A percentile compares a stretch with the other conserved stretches of the same genome.
phyloP scores from a whole-genome alignment of 1,139 yeast species.

The Suhomyces bribrorum region DNA sequence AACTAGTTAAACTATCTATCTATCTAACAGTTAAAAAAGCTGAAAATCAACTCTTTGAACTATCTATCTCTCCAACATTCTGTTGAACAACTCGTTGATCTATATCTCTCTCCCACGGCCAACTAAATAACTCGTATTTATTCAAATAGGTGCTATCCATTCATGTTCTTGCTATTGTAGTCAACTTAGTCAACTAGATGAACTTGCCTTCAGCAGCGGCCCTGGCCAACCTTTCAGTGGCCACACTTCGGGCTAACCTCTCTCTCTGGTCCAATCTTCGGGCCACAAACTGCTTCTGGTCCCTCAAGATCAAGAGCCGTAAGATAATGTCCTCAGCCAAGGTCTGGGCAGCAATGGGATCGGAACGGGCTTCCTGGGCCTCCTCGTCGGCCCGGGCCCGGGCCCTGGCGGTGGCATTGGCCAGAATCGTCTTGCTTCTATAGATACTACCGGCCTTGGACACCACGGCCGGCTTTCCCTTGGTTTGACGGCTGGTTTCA shows the following conservation, averaged over 20 bases:
- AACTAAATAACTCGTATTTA: no score
- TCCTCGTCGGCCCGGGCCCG: slow-evolving; percentile 56
- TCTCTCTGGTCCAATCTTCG: slow-evolving; percentile 63
- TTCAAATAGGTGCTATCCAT: not conserved
- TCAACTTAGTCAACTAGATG: no score
- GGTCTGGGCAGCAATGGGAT: slow-evolving; percentile 57
- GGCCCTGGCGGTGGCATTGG: slow-evolving; percentile 67
- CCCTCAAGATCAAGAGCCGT: slow-evolving; percentile 53
- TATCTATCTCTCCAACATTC: no score
- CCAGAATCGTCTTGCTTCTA: slow-evolving; percentile 66
- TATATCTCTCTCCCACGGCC: no score
- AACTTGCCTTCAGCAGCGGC: slow-evolving; percentile 46
- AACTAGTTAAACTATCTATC: no score
- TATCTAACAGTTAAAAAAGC: no score
- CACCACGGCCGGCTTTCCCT: slow-evolving; percentile 20
- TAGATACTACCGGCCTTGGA: slow-evolving; percentile 57
- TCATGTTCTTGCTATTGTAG: no score
- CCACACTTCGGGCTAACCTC: slow-evolving; percentile 59
- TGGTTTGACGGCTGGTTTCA: slow-evolving; percentile 9
- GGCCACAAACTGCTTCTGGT: slow-evolving; percentile 48
- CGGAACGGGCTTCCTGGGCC: slow-evolving; percentile 52
- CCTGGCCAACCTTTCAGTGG: slow-evolving; percentile 57
- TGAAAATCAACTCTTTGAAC: no score
- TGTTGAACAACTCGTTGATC: no score
- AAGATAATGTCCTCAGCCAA: slow-evolving; percentile 67